Evolutionary conservation across 2,329 filamentous ascomycete species (phyloP).

Genomic region (Penicillium corylophilum): DNA sequence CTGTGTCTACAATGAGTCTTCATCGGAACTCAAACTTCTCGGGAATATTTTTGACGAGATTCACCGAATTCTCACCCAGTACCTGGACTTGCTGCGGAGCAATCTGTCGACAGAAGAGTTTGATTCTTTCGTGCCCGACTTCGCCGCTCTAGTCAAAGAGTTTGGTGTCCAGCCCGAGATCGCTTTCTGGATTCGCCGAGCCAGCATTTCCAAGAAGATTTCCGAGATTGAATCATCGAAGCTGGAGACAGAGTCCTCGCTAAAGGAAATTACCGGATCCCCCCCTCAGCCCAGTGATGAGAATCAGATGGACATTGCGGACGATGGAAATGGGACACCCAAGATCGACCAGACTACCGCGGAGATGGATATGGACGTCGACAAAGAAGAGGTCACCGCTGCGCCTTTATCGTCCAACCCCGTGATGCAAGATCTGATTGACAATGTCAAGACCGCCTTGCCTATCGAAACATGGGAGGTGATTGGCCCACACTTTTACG

Average conservation of each 20-base stretch:
- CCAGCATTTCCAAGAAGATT: constrained; percentile 69
- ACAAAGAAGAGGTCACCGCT: constrained; percentile 32
- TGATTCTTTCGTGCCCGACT: constrained; percentile 71
- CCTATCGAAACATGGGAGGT: constrained; percentile 65
- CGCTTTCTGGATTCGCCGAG: constrained; percentile 80
- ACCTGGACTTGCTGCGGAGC: constrained; percentile 81
- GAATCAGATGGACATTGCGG: constrained; percentile 37
- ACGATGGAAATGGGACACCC: constrained; percentile 22
- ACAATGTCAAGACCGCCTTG: constrained; percentile 62
- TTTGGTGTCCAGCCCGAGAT: constrained; percentile 77
- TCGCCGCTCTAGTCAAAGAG: constrained; percentile 70
- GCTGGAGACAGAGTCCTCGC: constrained; percentile 28
- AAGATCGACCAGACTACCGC: constrained; percentile 19
- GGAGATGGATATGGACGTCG: constrained; percentile 36
- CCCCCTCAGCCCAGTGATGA: constrained; percentile 31
- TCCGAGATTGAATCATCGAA: constrained; percentile 38
- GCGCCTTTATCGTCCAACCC: constrained; percentile 60
- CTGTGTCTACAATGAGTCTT: constrained; percentile 75
- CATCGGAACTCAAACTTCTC: constrained; percentile 83
- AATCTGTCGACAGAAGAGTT: constrained; percentile 76
- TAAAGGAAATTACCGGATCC: constrained; percentile 25
- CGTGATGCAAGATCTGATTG: constrained; percentile 71
- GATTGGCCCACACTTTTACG: constrained; percentile 78
- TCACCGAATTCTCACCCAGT: constrained; percentile 80
- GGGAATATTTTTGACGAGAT: constrained; percentile 88